phyloP scores from a whole-genome alignment of 1,284 basidiomycete species.

The Volvariella surrecta region DNA sequence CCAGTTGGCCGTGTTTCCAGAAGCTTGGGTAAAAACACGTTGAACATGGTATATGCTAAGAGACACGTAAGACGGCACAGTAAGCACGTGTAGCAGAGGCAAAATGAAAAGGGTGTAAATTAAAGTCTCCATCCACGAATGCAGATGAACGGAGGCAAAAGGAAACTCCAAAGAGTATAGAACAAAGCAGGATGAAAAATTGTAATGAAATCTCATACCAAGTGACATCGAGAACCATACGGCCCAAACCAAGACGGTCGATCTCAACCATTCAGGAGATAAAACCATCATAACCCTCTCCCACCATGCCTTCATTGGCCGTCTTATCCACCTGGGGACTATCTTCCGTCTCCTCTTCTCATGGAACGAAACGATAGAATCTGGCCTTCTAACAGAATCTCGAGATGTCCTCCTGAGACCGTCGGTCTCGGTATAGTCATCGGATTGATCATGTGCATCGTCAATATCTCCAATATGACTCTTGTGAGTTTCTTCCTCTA shows the following conservation, averaged over 20 bases:
- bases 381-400: neutral
- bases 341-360: conserved; percentile 31
- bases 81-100: conserved; percentile 8
- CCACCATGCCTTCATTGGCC: conserved; percentile 57
- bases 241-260: conserved; percentile 80
- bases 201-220: conserved; percentile 41
- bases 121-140: too few species aligned
- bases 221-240: conserved; percentile 79
- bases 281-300: conserved; percentile 73
- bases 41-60: conserved; percentile 90
- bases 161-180: neutral
- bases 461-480: neutral
- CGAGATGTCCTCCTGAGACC: neutral
- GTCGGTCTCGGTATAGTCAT: too few species aligned
- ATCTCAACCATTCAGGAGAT: conserved; percentile 73
- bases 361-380: conserved; percentile 26
- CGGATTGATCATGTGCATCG: too few species aligned
- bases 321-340: conserved; percentile 33
- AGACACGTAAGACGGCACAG: neutral
- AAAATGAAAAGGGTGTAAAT: neutral
- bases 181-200: too few species aligned
- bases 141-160: conserved; percentile 4
- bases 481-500: neutral
- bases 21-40: conserved; percentile 90
- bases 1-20: conserved; percentile 49